Base-by-base conservation (phyloP, 371 early-diverging fungal genomes). In the Mycotypha africana region DNA sequence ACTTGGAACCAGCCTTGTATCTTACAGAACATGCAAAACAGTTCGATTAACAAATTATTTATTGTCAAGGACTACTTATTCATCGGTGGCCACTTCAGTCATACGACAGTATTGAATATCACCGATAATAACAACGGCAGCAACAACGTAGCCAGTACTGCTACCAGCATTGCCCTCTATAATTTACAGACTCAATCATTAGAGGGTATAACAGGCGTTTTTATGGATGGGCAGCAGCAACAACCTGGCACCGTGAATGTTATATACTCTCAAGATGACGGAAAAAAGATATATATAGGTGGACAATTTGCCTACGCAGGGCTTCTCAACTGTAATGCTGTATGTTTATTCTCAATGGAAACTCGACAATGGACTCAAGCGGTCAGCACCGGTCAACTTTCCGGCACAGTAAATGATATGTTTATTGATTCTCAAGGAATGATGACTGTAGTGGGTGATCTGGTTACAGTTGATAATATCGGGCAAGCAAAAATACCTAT, bases 301-400 rank as follows among this genome's bases (percentile, higher is more conserved):
- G 82, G 82, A 0, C 31, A 60, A 22, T 82, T 82, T 42, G 56
- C 74, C 24, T 65, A 37, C 24, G 72, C 63, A 7, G 72, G 72
- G 0, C 51, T 63, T 0, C 24, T 72, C 15, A 44, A 44, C 11
- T 72, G 72, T 39, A 45, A 61, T 12, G 40, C 55, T 2, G 47
- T 83, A 3, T 83, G 83, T 48, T 17, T 38, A 4, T 38, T 69
- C 23, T 55, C 65, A 24, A 50, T 54, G 0, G 37, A 42, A 12
- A 49, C 46, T 2, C 40, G 51, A 2, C 70, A 70, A 40, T 74
- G 74, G 74, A 62, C 50, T 16, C 52, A 56, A 24, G 51, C 65
- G 5, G 51, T 42, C 2, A 32, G 40, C 9, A 60, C 46, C 11
- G n/a, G n/a, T n/a, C 28, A 28, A 28, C 40, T 66, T 2, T 31